These are phyloP conservation scores for Oryza nivara DNA, from an alignment of 176 grass and related monocot genomes.

Conservation along the genomic window DNA sequence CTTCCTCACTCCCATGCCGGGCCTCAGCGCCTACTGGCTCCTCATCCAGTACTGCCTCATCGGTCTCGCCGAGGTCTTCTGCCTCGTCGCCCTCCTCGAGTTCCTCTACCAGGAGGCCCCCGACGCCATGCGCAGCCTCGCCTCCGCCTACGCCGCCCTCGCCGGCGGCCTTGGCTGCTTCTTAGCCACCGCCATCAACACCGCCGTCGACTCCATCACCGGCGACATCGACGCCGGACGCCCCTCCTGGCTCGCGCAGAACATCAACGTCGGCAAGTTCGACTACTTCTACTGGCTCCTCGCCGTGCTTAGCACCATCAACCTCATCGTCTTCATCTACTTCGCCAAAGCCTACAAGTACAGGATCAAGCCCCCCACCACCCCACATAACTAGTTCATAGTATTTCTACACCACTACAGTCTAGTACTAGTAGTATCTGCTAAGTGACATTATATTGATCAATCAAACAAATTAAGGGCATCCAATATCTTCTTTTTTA, in stretches of 20 bases:
- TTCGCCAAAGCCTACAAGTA: constrained; percentile 72
- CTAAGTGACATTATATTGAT: too few relatives aligned
- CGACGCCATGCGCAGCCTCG: constrained; percentile 95
- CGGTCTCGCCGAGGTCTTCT: constrained; percentile 93
- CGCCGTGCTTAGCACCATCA: constrained; percentile 64
- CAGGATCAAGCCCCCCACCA: constrained; percentile 37
- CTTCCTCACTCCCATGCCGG: constrained; percentile 79
- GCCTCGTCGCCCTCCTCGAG: constrained; percentile 82
- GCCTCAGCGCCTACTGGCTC: constrained; percentile 89
- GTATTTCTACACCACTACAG: too few relatives aligned
- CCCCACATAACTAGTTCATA: too few relatives aligned
- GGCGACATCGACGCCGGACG: constrained; percentile 45
- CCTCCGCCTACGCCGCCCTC: constrained; percentile 79
- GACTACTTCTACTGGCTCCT: constrained; percentile 93
- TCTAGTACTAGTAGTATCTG: too few relatives aligned
- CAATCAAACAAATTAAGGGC: too few relatives aligned
- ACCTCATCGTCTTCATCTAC: constrained; percentile 71
- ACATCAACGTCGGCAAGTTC: constrained; percentile 83
- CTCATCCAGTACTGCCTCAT: constrained; percentile 96
- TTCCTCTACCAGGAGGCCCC: constrained; percentile 98
- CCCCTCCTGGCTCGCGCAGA: constrained; percentile 78
- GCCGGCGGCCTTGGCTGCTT: constrained; percentile 92
- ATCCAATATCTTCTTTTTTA: too few relatives aligned
- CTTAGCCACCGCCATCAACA: constrained; percentile 78
- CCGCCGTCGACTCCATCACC: constrained; percentile 64